Percentiles rank a stretch among this genome's conserved stretches.
Evolutionary conservation across 2,329 filamentous ascomycete species (phyloP).

Genomic region (Orbilia quercus): DNA sequence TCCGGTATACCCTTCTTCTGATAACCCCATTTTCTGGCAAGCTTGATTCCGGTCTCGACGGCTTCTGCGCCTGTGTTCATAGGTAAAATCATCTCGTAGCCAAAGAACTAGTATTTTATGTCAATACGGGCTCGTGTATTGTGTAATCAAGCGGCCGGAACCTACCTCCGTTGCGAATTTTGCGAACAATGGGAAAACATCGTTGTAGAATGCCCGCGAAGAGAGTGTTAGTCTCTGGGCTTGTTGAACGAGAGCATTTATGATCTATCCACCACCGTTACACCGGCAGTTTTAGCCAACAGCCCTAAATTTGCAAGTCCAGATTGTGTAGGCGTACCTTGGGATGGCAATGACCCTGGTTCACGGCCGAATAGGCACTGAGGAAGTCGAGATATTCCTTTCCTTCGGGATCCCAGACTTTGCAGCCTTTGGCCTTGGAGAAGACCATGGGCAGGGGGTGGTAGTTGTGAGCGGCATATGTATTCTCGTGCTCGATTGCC

Average conservation of each 20-base stretch:
- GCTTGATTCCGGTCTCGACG: slow-evolving; percentile 94
- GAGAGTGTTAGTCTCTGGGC: slow-evolving; percentile 89
- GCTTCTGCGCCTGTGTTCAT: slow-evolving; percentile 99
- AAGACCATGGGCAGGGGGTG: slow-evolving; percentile 96
- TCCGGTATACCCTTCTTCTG: slow-evolving; percentile 91
- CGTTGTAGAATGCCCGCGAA: slow-evolving; percentile 96
- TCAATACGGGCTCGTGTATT: slow-evolving; percentile 10
- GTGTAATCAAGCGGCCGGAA: not conserved
- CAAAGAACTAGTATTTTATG: slow-evolving; percentile 68
- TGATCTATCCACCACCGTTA: slow-evolving; percentile 62
- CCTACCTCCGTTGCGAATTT: slow-evolving; percentile 83
- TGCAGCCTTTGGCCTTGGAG: slow-evolving; percentile 81
- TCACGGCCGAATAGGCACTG: slow-evolving; percentile 96
- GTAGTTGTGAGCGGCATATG: slow-evolving; percentile 97
- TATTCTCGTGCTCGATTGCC: slow-evolving; percentile 83
- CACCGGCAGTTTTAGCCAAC: not conserved
- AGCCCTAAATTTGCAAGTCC: not conserved
- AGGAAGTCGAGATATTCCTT: slow-evolving; percentile 97
- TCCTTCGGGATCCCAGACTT: slow-evolving; percentile 97
- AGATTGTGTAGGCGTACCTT: slow-evolving; percentile 70
- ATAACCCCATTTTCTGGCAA: slow-evolving; percentile 97
- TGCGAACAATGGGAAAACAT: slow-evolving; percentile 95
- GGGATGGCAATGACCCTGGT: slow-evolving; percentile 97
- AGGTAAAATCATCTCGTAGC: slow-evolving; percentile 96
- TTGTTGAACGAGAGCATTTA: slow-evolving; percentile 89